A percentile compares a stretch with the other conserved stretches of the same genome.
Conservation (phyloP, 306 rosid genomes). For the Crotalaria pallida region DNA sequence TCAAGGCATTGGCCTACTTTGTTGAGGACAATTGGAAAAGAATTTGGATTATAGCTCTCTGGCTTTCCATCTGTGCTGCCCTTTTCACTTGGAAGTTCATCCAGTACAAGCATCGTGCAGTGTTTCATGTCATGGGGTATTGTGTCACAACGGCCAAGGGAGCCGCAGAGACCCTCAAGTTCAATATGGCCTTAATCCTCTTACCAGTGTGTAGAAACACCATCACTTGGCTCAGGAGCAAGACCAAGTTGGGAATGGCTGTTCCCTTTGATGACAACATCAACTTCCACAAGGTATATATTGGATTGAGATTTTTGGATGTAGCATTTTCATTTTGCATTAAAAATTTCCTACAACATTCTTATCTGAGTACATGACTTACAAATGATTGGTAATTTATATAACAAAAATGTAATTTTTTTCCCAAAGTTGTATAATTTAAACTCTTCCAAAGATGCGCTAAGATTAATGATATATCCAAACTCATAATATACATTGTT, state of each 20-base stretch:
- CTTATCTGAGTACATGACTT: background rate
- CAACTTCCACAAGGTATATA: constrained; percentile 83
- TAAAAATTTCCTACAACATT: background rate
- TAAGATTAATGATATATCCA: too few species aligned
- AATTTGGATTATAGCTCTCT: constrained; percentile 56
- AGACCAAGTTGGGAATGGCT: constrained; percentile 54
- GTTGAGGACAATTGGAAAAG: constrained; percentile 79
- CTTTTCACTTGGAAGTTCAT: constrained; percentile 82
- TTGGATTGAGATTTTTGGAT: background rate
- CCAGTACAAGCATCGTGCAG: constrained; percentile 63
- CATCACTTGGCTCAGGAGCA: constrained; percentile 78
- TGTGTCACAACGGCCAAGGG: constrained; percentile 80
- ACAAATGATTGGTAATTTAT: background rate
- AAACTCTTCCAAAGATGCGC: too few species aligned
- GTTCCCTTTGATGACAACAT: constrained; percentile 86
- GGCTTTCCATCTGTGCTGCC: constrained; percentile 61
- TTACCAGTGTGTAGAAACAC: constrained; percentile 84
- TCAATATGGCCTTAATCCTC: constrained; percentile 83
- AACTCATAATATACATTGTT: too few species aligned
- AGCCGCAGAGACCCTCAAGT: constrained; percentile 83
- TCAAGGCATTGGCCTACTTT: constrained; percentile 42
- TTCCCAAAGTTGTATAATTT: too few species aligned
- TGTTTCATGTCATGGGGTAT: constrained; percentile 73
- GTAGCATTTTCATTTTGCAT: too few species aligned
- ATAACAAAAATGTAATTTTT: too few species aligned